Conservation (phyloP, 2,329 filamentous ascomycete genomes). For the Pseudogymnoascus sp. region DNA sequence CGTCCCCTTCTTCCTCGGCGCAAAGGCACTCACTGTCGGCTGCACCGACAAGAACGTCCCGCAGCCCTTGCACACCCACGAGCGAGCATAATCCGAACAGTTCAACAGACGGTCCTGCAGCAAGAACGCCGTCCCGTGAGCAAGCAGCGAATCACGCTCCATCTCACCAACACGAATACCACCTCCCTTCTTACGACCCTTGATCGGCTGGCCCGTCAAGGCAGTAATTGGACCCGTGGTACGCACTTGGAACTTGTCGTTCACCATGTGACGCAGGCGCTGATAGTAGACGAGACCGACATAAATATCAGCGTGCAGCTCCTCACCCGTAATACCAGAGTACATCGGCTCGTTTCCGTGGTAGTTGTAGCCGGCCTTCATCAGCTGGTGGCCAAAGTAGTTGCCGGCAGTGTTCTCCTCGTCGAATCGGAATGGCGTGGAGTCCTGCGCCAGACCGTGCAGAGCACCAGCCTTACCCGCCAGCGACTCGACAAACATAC, state of each 20-base stretch:
- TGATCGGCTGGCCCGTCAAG: slow-evolving; percentile 91
- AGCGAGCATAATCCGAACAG: slow-evolving; percentile 85
- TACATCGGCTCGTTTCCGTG: slow-evolving; percentile 99
- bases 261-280: slow-evolving; percentile 96
- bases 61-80: slow-evolving; percentile 83
- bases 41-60: slow-evolving; percentile 87
- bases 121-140: slow-evolving; percentile 90
- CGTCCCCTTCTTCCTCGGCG: slow-evolving; percentile 56
- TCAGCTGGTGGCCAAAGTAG: slow-evolving; percentile 92
- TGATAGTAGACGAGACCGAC: slow-evolving; percentile 98
- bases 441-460: slow-evolving; percentile 93
- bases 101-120: slow-evolving; percentile 94
- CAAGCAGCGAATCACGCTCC: slow-evolving; percentile 91
- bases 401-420: slow-evolving; percentile 87
- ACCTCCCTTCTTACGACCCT: slow-evolving; percentile 90
- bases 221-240: slow-evolving; percentile 89
- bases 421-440: slow-evolving; percentile 88
- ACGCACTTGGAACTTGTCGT: slow-evolving; percentile 97
- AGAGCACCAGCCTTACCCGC: slow-evolving; percentile 91
- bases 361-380: slow-evolving; percentile 94
- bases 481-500: slow-evolving; percentile 97
- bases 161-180: slow-evolving; percentile 99
- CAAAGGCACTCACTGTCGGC: slow-evolving; percentile 61
- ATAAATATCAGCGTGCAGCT: slow-evolving; percentile 92
- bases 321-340: slow-evolving; percentile 89